These are phyloP conservation scores for Triticum aestivum DNA, from an alignment of 176 grass and related monocot genomes.

Conservation along the genomic window IWGSC_CS_RefSeq_v2.1 NC_057807.1:95617316-95617815, in stretches of 20 bases:
- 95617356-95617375: too few relatives aligned
- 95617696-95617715: not conserved
- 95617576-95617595: not conserved
- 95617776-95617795: slow-evolving; percentile 26
- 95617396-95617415: too few relatives aligned
- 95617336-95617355: not conserved
- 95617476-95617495: too few relatives aligned
- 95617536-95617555: too few relatives aligned
- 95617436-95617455: too few relatives aligned
- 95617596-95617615: not conserved
- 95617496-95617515: too few relatives aligned
- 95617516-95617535: too few relatives aligned
- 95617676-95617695: not conserved
- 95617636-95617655: not conserved
- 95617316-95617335: not conserved
- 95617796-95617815: slow-evolving; percentile 26
- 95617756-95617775: not conserved
- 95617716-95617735: not conserved
- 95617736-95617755: slow-evolving; percentile 2
- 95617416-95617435: too few relatives aligned
- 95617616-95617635: not conserved
- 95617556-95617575: too few relatives aligned
- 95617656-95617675: not conserved
- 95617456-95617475: too few relatives aligned
- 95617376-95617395: too few relatives aligned